A percentile compares a stretch with the other conserved stretches of the same genome.
phyloP scores from a whole-genome alignment of 352 stramenopile species.

The Phytopythium boreale region DNA sequence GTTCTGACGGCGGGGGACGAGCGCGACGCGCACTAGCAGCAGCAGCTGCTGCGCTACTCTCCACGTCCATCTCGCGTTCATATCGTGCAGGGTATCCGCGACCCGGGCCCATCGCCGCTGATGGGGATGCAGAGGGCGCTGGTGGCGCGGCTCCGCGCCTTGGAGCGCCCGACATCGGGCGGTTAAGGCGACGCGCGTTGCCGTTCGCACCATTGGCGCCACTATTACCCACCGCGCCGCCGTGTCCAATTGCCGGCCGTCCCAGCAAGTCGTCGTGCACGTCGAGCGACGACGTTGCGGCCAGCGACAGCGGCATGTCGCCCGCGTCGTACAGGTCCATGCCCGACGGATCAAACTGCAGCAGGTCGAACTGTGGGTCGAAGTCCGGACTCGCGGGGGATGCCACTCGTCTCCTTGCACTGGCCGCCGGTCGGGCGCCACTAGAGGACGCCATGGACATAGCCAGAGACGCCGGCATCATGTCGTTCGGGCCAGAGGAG shows the following conservation, averaged over 20 bases:
- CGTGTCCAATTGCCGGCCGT: background rate
- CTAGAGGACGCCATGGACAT: constrained; percentile 11
- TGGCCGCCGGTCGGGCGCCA: constrained; percentile 8
- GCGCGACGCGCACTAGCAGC: background rate
- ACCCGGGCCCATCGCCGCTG: background rate
- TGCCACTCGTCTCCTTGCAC: background rate
- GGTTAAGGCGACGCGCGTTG: background rate
- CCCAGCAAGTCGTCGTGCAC: background rate
- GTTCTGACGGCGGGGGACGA: background rate
- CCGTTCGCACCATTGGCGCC: background rate
- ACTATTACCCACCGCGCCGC: too few relatives aligned
- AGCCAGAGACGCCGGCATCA: background rate
- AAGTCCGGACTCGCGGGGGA: constrained; percentile 4
- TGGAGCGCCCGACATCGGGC: background rate
- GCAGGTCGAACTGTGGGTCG: constrained; percentile 2
- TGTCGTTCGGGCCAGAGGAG: background rate
- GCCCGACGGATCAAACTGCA: constrained; percentile 4
- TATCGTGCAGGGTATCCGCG: background rate
- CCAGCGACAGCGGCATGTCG: constrained; percentile 3
- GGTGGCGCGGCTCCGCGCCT: background rate
- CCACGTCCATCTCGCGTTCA: background rate
- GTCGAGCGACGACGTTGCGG: background rate
- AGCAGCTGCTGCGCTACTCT: background rate
- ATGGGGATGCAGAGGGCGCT: background rate
- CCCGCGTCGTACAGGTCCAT: constrained; percentile 5